phyloP scores from a whole-genome alignment of 768 basidiomycete genomes.

The Lactifluus rugatus region DNA sequence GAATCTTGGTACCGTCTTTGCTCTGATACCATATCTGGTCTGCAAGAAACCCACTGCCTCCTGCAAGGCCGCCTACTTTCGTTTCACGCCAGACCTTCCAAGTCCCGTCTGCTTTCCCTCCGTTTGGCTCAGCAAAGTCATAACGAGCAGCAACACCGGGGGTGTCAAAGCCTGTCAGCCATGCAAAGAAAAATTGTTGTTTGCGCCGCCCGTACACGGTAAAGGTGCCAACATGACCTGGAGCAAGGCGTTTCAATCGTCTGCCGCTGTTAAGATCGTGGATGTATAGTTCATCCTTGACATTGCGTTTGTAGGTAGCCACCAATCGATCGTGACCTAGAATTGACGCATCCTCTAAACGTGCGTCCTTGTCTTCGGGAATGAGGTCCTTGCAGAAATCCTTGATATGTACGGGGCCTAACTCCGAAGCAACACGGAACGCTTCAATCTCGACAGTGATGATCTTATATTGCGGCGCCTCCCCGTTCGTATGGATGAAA shows the following conservation, averaged over 20 bases:
- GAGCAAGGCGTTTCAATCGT: conserved; percentile 44
- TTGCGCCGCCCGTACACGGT: conserved; percentile 41
- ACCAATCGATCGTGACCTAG: conserved; percentile 50
- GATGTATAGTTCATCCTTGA: conserved; percentile 72
- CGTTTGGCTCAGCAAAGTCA: conserved; percentile 34
- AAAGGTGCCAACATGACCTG: conserved; percentile 60
- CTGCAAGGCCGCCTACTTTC: conserved; percentile 44
- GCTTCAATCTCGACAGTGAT: conserved; percentile 54
- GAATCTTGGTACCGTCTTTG: conserved; percentile 71
- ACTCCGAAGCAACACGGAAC: conserved; percentile 9
- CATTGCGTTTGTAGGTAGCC: conserved; percentile 63
- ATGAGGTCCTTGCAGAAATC: conserved; percentile 50
- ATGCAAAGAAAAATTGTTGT: conserved; percentile 53
- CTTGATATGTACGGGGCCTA: conserved; percentile 23
- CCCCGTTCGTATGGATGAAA: conserved; percentile 54
- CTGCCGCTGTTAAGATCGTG: conserved; percentile 45
- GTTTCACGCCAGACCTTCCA: conserved; percentile 54
- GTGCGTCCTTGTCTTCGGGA: conserved; percentile 55
- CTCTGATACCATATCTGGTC: conserved; percentile 72
- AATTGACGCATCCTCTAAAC: conserved; percentile 39
- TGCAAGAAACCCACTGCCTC: conserved; percentile 57
- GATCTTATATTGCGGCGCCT: conserved; percentile 58
- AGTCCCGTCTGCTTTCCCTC: conserved; percentile 33
- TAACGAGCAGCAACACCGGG: conserved; percentile 60
- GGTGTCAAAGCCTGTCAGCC: conserved; percentile 57